Evolutionary conservation across 352 stramenopile species (phyloP), one percentile per base, ranked within the genome.

Genomic region (Pythium folliculosum): DNA sequence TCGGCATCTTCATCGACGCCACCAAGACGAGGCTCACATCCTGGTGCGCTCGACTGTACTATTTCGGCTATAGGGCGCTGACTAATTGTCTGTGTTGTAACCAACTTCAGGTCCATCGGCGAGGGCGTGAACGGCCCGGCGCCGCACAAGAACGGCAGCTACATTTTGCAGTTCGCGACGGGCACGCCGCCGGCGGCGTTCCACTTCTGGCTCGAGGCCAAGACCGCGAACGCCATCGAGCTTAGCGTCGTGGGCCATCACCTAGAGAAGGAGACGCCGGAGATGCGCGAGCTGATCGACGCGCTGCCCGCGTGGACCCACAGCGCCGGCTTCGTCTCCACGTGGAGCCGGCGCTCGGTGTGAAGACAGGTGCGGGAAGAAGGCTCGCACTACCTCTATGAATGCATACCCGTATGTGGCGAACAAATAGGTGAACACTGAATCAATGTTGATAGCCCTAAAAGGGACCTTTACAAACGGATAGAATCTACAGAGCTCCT

Each of bases 1-100:
- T 90, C 57, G 85, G 89, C 59, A 73, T 93, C 54, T 93, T 88
- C 65, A 84, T 93, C 63, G 83, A 93, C 65, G 85, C 85, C n/a
- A 86, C 81, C 45, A 78, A 70, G 55, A 91, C 80, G 6, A 83
- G 63, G 22, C 58, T 93, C 40, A 91, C 81, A 27, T 89, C 81
- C 8, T 93, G 85, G 85, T 91, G 58, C 12, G 14, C 7, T 50
- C 57, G n/a, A 57, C n/a, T 32, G 30, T 67, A 37, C 6, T 25
- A 61, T 51, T 49, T 7, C 17, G 43, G 2, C 5, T 5, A 22
- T 2, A 49, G 2, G 43, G 19, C 10, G 19, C 43, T 23, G 14
- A 49, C 43, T 43, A 43, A 17, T 7, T 50, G 19, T 14, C 0
- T 23, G 21, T 60, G 58, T 16, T 63, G 19, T 37, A 10, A 49